phyloP scores from a whole-genome alignment of 2,329 filamentous ascomycete species.

The Exserohilum rostratum region DNA sequence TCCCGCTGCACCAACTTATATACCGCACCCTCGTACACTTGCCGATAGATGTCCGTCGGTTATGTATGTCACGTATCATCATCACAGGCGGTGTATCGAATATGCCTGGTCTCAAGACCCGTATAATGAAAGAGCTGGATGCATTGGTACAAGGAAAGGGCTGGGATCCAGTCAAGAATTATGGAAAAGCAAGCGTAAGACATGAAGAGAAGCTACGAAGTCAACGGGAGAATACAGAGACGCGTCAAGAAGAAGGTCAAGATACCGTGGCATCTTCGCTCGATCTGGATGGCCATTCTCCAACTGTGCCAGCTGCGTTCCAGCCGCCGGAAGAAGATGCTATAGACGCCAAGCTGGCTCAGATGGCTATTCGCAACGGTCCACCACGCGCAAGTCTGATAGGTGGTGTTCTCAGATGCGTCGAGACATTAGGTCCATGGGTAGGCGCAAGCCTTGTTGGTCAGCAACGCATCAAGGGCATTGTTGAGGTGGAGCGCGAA shows the following conservation, averaged over 20 bases:
- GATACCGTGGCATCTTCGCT: conserved; percentile 32
- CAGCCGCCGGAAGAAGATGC: conserved; percentile 60
- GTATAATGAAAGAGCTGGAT: conserved; percentile 77
- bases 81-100: conserved; percentile 82
- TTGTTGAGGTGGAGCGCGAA: conserved; percentile 74
- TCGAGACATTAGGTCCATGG: conserved; percentile 76
- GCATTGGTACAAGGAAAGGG: conserved; percentile 69
- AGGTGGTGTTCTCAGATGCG: conserved; percentile 66
- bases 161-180: conserved; percentile 79
- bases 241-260: conserved; percentile 27
- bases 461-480: conserved; percentile 70
- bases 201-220: conserved; percentile 37
- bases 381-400: conserved; percentile 46
- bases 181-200: conserved; percentile 60
- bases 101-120: conserved; percentile 77
- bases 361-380: conserved; percentile 53
- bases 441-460: conserved; percentile 73
- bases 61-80: conserved; percentile 87
- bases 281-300: conserved; percentile 11
- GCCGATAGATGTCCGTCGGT: conserved; percentile 79
- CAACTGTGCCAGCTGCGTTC: conserved; percentile 47
- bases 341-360: conserved; percentile 64
- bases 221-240: conserved; percentile 30
- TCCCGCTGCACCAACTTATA: conserved; percentile 75
- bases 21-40: conserved; percentile 77